Conservation (phyloP, 2,329 filamentous ascomycete genomes). For the Penicillium sumatraense region DNA sequence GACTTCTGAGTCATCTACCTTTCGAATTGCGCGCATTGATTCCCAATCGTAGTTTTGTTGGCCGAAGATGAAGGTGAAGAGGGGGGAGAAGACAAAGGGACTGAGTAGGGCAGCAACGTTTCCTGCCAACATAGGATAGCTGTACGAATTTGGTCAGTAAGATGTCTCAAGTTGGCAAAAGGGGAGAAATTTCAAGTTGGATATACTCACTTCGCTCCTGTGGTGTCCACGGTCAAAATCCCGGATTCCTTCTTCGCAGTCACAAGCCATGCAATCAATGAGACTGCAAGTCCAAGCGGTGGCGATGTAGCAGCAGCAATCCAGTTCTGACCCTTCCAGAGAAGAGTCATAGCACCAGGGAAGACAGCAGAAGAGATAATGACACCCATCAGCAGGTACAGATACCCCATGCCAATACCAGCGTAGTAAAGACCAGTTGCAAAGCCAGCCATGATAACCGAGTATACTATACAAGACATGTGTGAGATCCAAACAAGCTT, state of each 20-base stretch:
- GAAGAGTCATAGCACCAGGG: slow-evolving; percentile 76
- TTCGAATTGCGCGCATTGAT: slow-evolving; percentile 79
- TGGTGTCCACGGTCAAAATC: slow-evolving; percentile 70
- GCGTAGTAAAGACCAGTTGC: slow-evolving; percentile 75
- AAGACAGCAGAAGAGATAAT: slow-evolving; percentile 86
- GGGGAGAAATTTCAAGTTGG: background rate
- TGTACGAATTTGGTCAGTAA: slow-evolving; percentile 12
- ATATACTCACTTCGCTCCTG: slow-evolving; percentile 69
- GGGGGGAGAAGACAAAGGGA: slow-evolving; percentile 73
- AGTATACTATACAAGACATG: slow-evolving; percentile 72
- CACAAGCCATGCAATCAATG: slow-evolving; percentile 77
- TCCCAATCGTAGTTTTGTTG: slow-evolving; percentile 82
- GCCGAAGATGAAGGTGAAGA: slow-evolving; percentile 74
- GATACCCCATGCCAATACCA: slow-evolving; percentile 83
- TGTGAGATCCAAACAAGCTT: slow-evolving; percentile 82
- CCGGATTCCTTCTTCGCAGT: slow-evolving; percentile 73
- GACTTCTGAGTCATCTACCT: slow-evolving; percentile 77
- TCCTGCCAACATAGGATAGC: slow-evolving; percentile 81
- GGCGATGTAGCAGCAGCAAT: slow-evolving; percentile 73
- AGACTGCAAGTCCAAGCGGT: slow-evolving; percentile 69
- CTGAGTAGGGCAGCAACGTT: slow-evolving; percentile 83
- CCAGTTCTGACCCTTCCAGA: slow-evolving; percentile 81
- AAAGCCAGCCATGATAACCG: slow-evolving; percentile 76
- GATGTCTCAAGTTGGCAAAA: background rate
- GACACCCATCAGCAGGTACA: slow-evolving; percentile 89